Conservation (phyloP, 1,284 basidiomycete genomes). For the Apiotrichum brassicae region DNA sequence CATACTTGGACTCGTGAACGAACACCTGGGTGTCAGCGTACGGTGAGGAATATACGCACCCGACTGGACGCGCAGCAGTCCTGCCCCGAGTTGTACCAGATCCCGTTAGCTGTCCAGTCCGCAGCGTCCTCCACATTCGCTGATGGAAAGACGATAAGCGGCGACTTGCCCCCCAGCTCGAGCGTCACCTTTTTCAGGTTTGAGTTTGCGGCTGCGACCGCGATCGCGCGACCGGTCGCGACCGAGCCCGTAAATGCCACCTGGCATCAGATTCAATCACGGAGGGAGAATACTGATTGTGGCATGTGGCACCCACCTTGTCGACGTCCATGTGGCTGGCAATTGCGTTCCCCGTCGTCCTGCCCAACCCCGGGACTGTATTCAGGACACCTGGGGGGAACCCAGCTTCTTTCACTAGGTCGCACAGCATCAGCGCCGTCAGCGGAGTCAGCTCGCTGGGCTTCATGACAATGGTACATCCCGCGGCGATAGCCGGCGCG, state of each 20-base stretch:
- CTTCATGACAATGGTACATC: conserved; percentile 50
- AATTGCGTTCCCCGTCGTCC: conserved; percentile 75
- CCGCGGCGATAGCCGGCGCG: conserved; percentile 75
- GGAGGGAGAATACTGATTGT: neutral
- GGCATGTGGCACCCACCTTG: conserved; percentile 51
- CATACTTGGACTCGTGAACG: conserved; percentile 73
- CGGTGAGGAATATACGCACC: conserved; percentile 24
- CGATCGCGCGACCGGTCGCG: conserved; percentile 74
- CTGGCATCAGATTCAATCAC: conserved; percentile 57
- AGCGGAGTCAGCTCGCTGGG: conserved; percentile 87
- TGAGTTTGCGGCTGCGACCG: conserved; percentile 71
- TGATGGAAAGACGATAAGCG: conserved; percentile 48
- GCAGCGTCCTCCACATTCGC: conserved; percentile 69
- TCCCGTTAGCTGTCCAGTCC: conserved; percentile 36
- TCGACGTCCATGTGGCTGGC: conserved; percentile 70
- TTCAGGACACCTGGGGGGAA: conserved; percentile 90
- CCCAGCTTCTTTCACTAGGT: conserved; percentile 49
- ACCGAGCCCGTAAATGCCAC: conserved; percentile 56
- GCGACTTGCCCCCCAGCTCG: conserved; percentile 53
- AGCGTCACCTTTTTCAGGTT: conserved; percentile 69
- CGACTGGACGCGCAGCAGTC: conserved; percentile 59
- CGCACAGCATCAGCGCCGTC: conserved; percentile 63
- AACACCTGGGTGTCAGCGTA: too few relatives aligned
- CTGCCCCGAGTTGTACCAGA: conserved; percentile 37
- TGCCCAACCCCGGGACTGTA: conserved; percentile 78